Percentiles rank a stretch among this genome's conserved stretches.
Conservation (phyloP, 176 grass and related monocot genomes). For the Themeda triandra region DNA sequence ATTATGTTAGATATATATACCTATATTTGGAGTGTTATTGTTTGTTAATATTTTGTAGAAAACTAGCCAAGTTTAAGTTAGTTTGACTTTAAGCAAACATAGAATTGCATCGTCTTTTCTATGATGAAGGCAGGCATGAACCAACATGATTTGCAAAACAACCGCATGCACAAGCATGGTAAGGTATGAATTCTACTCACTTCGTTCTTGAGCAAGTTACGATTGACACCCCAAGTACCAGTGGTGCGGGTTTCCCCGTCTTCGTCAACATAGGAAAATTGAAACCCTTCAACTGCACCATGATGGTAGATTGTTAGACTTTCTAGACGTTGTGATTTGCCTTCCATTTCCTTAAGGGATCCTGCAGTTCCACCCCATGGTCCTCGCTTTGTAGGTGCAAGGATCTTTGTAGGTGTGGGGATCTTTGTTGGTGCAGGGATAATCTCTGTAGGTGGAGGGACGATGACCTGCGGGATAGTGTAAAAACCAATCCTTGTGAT, state of each 20-base stretch:
- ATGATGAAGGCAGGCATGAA: not conserved
- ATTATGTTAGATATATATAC: not conserved
- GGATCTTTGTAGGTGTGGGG: too few species aligned
- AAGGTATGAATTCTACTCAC: not conserved
- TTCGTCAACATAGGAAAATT: slow-evolving; percentile 1
- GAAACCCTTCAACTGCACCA: not conserved
- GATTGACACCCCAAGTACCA: not conserved
- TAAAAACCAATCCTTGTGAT: too few species aligned
- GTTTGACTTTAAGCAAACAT: not conserved
- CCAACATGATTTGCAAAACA: not conserved
- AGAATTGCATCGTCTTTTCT: not conserved
- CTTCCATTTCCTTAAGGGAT: not conserved
- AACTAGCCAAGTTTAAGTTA: not conserved
- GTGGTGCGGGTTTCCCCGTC: not conserved
- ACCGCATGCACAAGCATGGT: not conserved
- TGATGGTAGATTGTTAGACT: not conserved
- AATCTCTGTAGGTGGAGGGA: too few species aligned
- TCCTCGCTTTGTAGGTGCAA: not conserved
- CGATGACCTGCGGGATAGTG: too few species aligned
- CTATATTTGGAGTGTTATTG: not conserved
- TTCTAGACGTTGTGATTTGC: slow-evolving; percentile 1
- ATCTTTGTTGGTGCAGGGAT: too few species aligned
- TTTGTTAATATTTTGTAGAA: not conserved
- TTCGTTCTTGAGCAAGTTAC: too few species aligned
- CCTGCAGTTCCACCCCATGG: not conserved